Evolutionary conservation across 148 eudicot genomes (phyloP), one percentile per base, ranked within the genome.

Genomic region (Nyssa sinensis): DNA sequence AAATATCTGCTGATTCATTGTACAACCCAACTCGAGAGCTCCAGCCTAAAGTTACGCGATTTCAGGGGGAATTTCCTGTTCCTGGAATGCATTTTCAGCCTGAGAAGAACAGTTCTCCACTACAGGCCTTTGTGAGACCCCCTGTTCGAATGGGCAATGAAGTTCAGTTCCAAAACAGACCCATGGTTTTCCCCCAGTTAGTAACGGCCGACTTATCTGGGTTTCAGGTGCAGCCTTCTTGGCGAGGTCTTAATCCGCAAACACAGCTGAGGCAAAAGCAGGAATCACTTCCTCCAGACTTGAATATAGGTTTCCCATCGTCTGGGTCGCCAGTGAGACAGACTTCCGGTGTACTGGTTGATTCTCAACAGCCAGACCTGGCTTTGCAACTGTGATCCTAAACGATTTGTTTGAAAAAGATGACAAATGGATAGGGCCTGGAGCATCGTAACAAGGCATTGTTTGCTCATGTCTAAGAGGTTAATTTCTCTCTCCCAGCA

Each of bases 321-420:
- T 64, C 97, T 2, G 86, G 86, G 30, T 87, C 90, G 29, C 90
- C 90, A 11, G 86, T 67, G 55, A 75, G 81, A 76, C 90, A 84
- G 59, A 78, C 90, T 61, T 80, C 88, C 5, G 82, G 86, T 17
- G 80, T 87, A 1, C 53, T 80, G 64, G 92, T 86, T 62, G 98
- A 95, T 84, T 86, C 98, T 83, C 97, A 89, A 81, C 98, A 92
- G 75, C 98, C 98, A n/a, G 98, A 95, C 84, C 86, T 95, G 61
- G 98, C 97, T 62, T 79, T 95, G 83, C 98, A 95, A 83, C 97
- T 95, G 49, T 95, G 78, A 81, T 70, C 65, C 33, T 66, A 62
- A 35, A 39, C 37, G 31, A 57, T 27, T 25, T 72, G 6, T 31
- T 34, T 30, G 65, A 64, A 35, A 28, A 35, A 23, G 53, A 25